These are phyloP conservation scores for Trichothecium roseum DNA, from an alignment of 2,329 filamentous ascomycete genomes.

Conservation along the genomic window DNA sequence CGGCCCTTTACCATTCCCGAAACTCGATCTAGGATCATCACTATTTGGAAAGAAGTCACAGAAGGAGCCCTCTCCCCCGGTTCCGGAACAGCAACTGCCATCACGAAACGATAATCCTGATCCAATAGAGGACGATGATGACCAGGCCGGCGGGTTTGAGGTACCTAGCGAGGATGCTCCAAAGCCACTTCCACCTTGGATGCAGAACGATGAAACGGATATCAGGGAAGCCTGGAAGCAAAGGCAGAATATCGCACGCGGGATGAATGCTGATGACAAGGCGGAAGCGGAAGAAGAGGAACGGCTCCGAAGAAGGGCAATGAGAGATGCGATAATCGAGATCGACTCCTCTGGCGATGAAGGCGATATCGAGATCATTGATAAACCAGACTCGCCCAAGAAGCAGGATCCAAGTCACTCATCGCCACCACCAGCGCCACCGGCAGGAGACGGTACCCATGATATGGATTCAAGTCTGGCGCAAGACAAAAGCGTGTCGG, in stretches of 20 bases:
- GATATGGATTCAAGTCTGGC: background rate
- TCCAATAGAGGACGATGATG: slow-evolving; percentile 18
- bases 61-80: slow-evolving; percentile 11
- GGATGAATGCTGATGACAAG: slow-evolving; percentile 55
- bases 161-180: slow-evolving; percentile 29
- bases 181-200: slow-evolving; percentile 67
- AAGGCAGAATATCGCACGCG: slow-evolving; percentile 43
- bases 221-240: slow-evolving; percentile 53
- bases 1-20: slow-evolving; percentile 85
- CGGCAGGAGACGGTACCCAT: background rate
- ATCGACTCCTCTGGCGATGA: slow-evolving; percentile 51
- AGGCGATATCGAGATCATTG: slow-evolving; percentile 47
- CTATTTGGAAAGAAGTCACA: slow-evolving; percentile 37
- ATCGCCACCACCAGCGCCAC: background rate
- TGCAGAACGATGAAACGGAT: slow-evolving; percentile 52
- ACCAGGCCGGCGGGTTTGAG: slow-evolving; percentile 56
- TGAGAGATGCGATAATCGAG: slow-evolving; percentile 43
- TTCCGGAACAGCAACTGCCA: slow-evolving; percentile 19
- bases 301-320: slow-evolving; percentile 28
- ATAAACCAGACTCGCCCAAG: slow-evolving; percentile 28
- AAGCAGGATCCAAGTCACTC: background rate
- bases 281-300: slow-evolving; percentile 47
- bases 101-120: slow-evolving; percentile 20
- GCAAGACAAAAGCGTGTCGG: background rate
- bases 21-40: slow-evolving; percentile 59